These are phyloP conservation scores for Picea abies DNA, from an alignment of 83 land plant genomes.

Conservation along the genomic window DNA sequence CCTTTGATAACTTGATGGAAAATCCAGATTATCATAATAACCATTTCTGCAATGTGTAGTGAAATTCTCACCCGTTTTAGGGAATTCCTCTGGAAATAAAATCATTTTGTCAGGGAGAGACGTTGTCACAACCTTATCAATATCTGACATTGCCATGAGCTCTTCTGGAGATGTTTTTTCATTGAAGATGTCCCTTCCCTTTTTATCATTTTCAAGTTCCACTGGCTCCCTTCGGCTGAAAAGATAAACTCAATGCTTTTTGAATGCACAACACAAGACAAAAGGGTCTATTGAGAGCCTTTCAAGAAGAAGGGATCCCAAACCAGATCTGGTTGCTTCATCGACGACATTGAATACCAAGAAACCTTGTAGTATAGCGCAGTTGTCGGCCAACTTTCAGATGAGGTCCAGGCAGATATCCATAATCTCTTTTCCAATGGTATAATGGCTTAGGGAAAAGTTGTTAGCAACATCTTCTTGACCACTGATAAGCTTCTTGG, in stretches of 20 bases:
- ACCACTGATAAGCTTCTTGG: slow-evolving; percentile 61
- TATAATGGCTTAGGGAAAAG: slow-evolving; percentile 65
- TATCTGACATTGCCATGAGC: slow-evolving; percentile 88
- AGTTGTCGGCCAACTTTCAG: background rate
- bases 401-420: background rate
- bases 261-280: slow-evolving; percentile 93
- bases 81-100: slow-evolving; percentile 97
- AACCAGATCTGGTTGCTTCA: background rate
- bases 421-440: slow-evolving; percentile 17
- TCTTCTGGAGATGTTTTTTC: slow-evolving; percentile 99
- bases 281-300: slow-evolving; percentile 82
- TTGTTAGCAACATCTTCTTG: slow-evolving; percentile 69
- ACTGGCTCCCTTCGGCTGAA: slow-evolving; percentile 99
- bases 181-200: slow-evolving; percentile 98
- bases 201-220: slow-evolving; percentile 97
- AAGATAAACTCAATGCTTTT: slow-evolving; percentile 87
- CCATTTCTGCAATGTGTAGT: slow-evolving; percentile 98
- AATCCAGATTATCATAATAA: slow-evolving; percentile 94
- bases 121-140: slow-evolving; percentile 85
- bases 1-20: slow-evolving; percentile 98
- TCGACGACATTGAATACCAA: background rate
- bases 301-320: slow-evolving; percentile 22
- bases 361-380: background rate
- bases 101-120: slow-evolving; percentile 94
- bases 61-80: slow-evolving; percentile 97